Evolutionary conservation across 192 early-diverging fungal species (phyloP).

Genomic region (Podila verticillata): DNA sequence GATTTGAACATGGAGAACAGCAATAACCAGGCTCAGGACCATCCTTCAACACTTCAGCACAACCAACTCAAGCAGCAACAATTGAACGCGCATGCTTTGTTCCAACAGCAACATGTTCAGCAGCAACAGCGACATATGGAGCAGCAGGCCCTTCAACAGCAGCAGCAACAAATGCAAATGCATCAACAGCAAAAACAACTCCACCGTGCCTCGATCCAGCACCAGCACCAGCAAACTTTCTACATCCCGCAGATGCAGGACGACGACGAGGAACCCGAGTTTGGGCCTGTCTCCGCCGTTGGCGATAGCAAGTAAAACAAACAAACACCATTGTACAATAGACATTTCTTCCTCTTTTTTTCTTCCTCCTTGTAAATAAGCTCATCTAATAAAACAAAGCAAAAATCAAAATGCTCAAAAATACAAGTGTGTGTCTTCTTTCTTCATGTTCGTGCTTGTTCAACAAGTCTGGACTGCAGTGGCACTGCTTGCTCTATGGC

Average conservation of each 20-base stretch:
- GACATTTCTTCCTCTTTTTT: too few relatives aligned
- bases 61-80: constrained; percentile 16
- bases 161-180: constrained; percentile 13
- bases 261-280: constrained; percentile 26
- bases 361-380: too few relatives aligned
- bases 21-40: neutral
- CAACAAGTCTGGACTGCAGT: too few relatives aligned
- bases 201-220: constrained; percentile 29
- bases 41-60: neutral
- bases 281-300: neutral
- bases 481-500: too few relatives aligned
- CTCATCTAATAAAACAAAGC: too few relatives aligned
- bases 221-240: constrained; percentile 39
- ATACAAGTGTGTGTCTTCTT: too few relatives aligned
- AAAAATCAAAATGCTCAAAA: too few relatives aligned
- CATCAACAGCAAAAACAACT: constrained; percentile 2
- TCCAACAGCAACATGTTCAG: constrained; percentile 31
- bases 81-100: constrained; percentile 21
- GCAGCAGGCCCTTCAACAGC: constrained; percentile 10
- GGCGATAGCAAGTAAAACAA: too few relatives aligned
- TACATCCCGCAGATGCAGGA: constrained; percentile 48
- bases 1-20: constrained; percentile 10
- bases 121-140: constrained; percentile 17
- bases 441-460: too few relatives aligned
- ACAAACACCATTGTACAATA: too few relatives aligned